These are phyloP conservation scores for Pichia nanzhaoensis DNA, from an alignment of 805 yeast genomes.

Conservation along the genomic window DNA sequence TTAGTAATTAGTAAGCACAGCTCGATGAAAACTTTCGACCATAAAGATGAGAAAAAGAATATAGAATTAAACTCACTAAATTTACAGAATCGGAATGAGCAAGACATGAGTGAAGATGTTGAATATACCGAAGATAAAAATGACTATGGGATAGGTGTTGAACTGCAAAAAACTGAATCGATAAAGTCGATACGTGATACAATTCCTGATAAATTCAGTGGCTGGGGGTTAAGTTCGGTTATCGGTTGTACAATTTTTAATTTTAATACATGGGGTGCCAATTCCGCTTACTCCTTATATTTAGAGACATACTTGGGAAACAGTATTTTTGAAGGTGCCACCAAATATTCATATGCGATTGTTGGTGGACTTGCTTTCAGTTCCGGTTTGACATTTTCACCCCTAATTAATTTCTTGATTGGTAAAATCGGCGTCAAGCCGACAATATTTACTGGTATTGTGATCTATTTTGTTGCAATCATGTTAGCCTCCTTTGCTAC, in stretches of 20 bases:
- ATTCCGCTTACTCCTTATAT: constrained; percentile 59
- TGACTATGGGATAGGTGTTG: no score
- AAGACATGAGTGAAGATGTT: no score
- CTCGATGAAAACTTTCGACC: no score
- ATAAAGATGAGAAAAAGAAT: no score
- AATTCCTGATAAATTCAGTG: constrained; percentile 61
- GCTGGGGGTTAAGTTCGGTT: constrained; percentile 49
- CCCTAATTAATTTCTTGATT: constrained; percentile 37
- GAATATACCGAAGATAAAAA: no score
- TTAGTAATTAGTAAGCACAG: no score
- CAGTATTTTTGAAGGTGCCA: constrained; percentile 46
- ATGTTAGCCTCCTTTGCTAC: constrained; percentile 55
- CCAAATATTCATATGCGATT: constrained; percentile 53
- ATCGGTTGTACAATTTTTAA: constrained; percentile 44
- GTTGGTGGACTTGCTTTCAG: constrained; percentile 66
- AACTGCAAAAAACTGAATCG: constrained; percentile 6
- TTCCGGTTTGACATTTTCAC: constrained; percentile 42
- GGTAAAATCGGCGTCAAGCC: constrained; percentile 38
- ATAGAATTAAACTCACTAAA: no score
- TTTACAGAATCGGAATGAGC: no score
- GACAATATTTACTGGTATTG: constrained; percentile 41
- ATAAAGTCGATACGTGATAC: constrained; percentile 14
- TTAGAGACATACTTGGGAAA: constrained; percentile 48
- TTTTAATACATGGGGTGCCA: constrained; percentile 69
- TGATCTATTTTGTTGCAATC: constrained; percentile 46